Percentiles rank a stretch among this genome's conserved stretches.
These are phyloP conservation scores for Bauhinia variegata DNA, from an alignment of 306 rosid genomes.

Conservation along the genomic window DNA sequence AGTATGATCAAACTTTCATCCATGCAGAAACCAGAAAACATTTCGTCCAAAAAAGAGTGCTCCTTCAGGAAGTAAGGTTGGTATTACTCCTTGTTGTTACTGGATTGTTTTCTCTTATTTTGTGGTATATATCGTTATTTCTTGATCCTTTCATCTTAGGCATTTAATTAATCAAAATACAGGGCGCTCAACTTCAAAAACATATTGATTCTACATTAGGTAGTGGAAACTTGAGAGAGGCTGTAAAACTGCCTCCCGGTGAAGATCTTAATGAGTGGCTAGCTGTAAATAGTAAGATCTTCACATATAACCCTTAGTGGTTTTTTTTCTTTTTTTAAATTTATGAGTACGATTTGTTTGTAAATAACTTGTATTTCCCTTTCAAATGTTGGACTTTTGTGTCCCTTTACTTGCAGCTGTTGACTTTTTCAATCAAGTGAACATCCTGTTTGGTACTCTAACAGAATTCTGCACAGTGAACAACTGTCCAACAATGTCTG, in stretches of 20 bases:
- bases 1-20: constrained; percentile 28
- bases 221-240: constrained; percentile 89
- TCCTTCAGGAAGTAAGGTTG: constrained; percentile 82
- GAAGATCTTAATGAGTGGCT: constrained; percentile 92
- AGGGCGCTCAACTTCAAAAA: constrained; percentile 90
- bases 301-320: not conserved
- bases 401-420: constrained; percentile 55
- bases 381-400: not conserved
- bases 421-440: constrained; percentile 92
- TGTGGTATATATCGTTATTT: not conserved
- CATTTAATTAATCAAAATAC: constrained; percentile 31
- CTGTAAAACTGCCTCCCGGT: constrained; percentile 87
- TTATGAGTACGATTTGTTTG: constrained; percentile 3
- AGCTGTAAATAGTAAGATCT: constrained; percentile 76
- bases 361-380: too few species aligned
- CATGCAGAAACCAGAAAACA: constrained; percentile 77
- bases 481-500: constrained; percentile 83
- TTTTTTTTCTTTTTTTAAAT: constrained; percentile 1
- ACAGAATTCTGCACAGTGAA: constrained; percentile 82
- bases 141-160: not conserved
- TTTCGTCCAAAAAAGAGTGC: constrained; percentile 88
- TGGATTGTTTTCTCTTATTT: constrained; percentile 12
- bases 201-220: constrained; percentile 91
- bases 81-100: constrained; percentile 18
- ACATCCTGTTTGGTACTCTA: constrained; percentile 76